Evolutionary conservation across 2,329 filamentous ascomycete genomes (phyloP), one percentile per base, ranked within the genome.

Genomic region (Pseudogymnoascus sp.): DNA sequence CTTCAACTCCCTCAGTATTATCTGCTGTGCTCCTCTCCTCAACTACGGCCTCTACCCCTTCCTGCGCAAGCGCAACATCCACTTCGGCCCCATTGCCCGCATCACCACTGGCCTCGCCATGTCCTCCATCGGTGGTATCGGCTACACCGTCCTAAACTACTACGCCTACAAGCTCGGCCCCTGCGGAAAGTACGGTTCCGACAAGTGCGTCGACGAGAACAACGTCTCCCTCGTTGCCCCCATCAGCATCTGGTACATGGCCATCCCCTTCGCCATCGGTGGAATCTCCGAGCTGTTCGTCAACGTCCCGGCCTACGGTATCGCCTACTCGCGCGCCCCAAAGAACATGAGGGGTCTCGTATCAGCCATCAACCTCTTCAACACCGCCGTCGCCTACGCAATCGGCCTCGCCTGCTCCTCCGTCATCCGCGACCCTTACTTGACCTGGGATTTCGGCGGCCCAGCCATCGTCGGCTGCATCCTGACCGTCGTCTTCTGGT

Each of bases 81-180:
- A 77, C 60, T 89, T 90, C 74, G 88, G 81, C 0, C 88, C 87
- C 45, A 85, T 91, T 72, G 89, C 84, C 74, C 84, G 86, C 70
- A 90, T 92, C 71, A 79, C 85, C 2, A 71, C 77, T 7, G 89
- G 88, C 57, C 90, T 91, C 75, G 69, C 83, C 63, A 75, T 89
- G 62, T 84, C 81, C 18, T 75, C 82, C 2, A 67, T 83, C 13
- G 81, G 85, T 60, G 83, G 82, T 77, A 69, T 79, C 58, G 78
- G 75, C 21, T 77, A 81, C 2, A 77, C 80, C 23, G 76, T 83
- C 28, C 77, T 81, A 70, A 80, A 83, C 64, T 71, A 83, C 70
- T 83, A 79, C 69, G 83, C 85, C 66, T 90, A 90, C 75, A 70
- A 80, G 67, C 73, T 73, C 57, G 82, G 80, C 12, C 77, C 79